Evolutionary conservation across 495 filamentous ascomycete species (phyloP).

Genomic region (Aspergillus sclerotioniger): DNA sequence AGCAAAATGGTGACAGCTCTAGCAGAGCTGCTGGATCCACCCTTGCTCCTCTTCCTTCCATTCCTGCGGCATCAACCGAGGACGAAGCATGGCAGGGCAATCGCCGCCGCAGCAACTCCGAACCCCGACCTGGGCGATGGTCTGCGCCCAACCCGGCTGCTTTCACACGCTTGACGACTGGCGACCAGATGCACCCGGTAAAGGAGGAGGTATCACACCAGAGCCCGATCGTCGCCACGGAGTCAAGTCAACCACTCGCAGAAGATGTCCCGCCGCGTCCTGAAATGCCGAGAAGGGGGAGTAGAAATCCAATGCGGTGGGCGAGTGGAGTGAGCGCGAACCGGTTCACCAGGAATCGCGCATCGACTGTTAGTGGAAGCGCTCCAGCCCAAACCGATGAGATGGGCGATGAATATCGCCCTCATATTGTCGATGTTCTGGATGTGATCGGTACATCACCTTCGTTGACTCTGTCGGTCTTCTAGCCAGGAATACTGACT

Average conservation of each 20-base stretch:
- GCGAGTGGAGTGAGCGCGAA: constrained; percentile 35
- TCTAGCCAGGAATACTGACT: neutral
- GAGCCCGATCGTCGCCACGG: constrained; percentile 16
- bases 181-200: constrained; percentile 36
- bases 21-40: constrained; percentile 7
- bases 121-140: constrained; percentile 42
- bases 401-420: constrained; percentile 47
- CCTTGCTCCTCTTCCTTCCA: neutral
- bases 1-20: constrained; percentile 12
- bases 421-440: constrained; percentile 63
- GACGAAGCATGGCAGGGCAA: constrained; percentile 32
- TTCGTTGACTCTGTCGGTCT: neutral
- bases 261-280: constrained; percentile 14
- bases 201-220: constrained; percentile 36
- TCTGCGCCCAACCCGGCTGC: constrained; percentile 32
- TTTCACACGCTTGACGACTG: constrained; percentile 32
- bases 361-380: constrained; percentile 31
- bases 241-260: constrained; percentile 9
- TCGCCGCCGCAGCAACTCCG: constrained; percentile 47
- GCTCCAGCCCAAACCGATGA: constrained; percentile 18
- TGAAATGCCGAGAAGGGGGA: constrained; percentile 19
- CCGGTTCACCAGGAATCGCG: constrained; percentile 37
- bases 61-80: constrained; percentile 8
- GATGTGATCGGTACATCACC: constrained; percentile 62
- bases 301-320: constrained; percentile 30